Evolutionary conservation across 495 filamentous ascomycete genomes (phyloP), one percentile per base, ranked within the genome.

Genomic region (Xylaria sp.): DNA sequence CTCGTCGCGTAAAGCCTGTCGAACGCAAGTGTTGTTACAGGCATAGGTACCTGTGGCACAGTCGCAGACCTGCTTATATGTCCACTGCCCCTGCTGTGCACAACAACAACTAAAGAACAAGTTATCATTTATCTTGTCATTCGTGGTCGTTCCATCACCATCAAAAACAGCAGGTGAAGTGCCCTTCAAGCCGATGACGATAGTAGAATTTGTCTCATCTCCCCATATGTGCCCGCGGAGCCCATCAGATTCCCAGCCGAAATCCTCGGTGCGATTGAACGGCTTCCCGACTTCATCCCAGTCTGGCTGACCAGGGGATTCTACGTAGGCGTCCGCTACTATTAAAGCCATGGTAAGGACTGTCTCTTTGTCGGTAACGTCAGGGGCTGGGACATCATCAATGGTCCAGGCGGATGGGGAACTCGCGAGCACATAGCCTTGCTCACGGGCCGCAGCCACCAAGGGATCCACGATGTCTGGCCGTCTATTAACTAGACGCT

Each of bases 41-140:
- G 90, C 91, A 73, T 93, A 98, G 1, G 93, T 92, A 5, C 88
- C 86, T 17, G 88, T 92, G 74, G 92, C 92, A 79, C 96, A 99
- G 76, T 97, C 91, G 78, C 96, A 99, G 55, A 97, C 93, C 76
- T 96, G 91, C 65, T 90, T 89, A 91, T 93, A 97, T 29, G 93
- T 88, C 82, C 89, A 92, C 19, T 93, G 92, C 0, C 93, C 93
- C 69, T 97, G 93, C 82, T 98, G 93, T 14, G 89, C 96, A 82
- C 96, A 99, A 78, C 96, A 99, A 82, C 96, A 99, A 77, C 95
- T 94, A 83, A 97, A 97, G 78, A 95, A 97, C 11, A 99, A 87
- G 77, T 99, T 99, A 79, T 99, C 96, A 78, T 99, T 99, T 61
- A 93, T 83, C 80, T 99, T 99, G 82, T 99, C 96, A 76, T 97